A percentile compares a stretch with the other conserved stretches of the same genome.
These are phyloP conservation scores for Piper betle DNA, from an alignment of 164 flowering plant genomes.

Conservation along the genomic window DNA sequence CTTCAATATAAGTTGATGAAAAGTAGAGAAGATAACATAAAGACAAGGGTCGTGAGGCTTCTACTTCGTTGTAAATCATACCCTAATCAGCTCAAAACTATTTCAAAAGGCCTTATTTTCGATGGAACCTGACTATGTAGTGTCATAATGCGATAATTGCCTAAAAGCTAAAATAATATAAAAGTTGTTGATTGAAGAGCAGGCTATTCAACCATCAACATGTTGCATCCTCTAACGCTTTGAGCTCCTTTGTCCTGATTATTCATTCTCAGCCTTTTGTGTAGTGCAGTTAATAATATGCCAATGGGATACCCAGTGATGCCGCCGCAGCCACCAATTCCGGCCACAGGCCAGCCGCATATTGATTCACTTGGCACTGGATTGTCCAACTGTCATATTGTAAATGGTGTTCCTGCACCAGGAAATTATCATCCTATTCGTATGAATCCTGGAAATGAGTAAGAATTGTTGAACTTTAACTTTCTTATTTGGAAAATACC, in stretches of 20 bases:
- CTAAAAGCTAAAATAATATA: too few relatives aligned
- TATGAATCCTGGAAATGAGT: constrained; percentile 80
- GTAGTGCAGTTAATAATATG: constrained; percentile 85
- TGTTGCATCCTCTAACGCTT: neutral
- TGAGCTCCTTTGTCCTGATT: constrained; percentile 14
- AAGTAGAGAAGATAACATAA: too few relatives aligned
- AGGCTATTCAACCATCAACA: neutral
- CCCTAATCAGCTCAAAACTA: too few relatives aligned
- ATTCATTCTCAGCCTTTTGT: constrained; percentile 27
- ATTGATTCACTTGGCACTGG: constrained; percentile 72
- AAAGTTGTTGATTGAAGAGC: too few relatives aligned
- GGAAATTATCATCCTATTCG: constrained; percentile 69
- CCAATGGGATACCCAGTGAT: constrained; percentile 94
- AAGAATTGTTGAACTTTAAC: constrained; percentile 15
- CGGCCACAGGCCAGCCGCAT: constrained; percentile 83
- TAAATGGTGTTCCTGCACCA: constrained; percentile 94
- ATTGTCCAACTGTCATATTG: constrained; percentile 75
- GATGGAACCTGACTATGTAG: too few relatives aligned
- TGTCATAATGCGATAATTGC: too few relatives aligned
- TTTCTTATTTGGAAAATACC: neutral
- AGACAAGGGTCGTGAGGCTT: too few relatives aligned
- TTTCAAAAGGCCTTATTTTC: too few relatives aligned
- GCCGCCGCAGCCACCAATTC: constrained; percentile 54
- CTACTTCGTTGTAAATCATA: too few relatives aligned
- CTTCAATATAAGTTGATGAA: too few relatives aligned